Evolutionary conservation across 148 eudicot species (phyloP).

Genomic region (Selenicereus undatus): DNA sequence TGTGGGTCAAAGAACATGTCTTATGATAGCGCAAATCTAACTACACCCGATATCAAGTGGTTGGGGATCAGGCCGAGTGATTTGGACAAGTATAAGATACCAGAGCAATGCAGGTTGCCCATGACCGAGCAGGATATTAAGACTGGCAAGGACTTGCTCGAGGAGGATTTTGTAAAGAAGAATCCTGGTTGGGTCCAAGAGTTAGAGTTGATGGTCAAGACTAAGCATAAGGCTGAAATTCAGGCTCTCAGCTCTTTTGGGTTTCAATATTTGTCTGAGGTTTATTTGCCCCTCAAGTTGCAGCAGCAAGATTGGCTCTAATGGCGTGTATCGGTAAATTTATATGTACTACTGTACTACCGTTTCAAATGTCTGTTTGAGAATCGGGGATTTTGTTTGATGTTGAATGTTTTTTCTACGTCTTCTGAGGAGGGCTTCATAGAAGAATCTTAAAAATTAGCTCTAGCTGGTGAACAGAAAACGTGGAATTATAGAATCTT

Average conservation of each 20-base stretch:
- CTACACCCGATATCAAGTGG: conserved; percentile 96
- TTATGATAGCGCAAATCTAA: conserved; percentile 89
- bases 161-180: conserved; percentile 99
- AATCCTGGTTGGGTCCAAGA: conserved; percentile 94
- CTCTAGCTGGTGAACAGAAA: neutral
- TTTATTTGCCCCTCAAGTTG: conserved; percentile 88
- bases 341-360: neutral
- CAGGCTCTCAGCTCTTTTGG: conserved; percentile 95
- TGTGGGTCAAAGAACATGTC: conserved; percentile 99
- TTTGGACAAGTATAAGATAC: conserved; percentile 89
- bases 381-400: neutral
- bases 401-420: too few species aligned
- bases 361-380: neutral
- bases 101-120: conserved; percentile 94
- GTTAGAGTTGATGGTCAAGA: conserved; percentile 92
- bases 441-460: neutral
- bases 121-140: conserved; percentile 97
- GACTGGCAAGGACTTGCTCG: conserved; percentile 90
- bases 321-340: neutral
- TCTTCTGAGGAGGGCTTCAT: neutral
- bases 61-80: conserved; percentile 92
- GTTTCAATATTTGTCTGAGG: conserved; percentile 93
- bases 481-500: neutral
- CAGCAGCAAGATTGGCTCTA: conserved; percentile 91
- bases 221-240: conserved; percentile 95